Evolutionary conservation across 345 rosid genomes (phyloP).

Genomic region (Eucalyptus pauciflora): DNA sequence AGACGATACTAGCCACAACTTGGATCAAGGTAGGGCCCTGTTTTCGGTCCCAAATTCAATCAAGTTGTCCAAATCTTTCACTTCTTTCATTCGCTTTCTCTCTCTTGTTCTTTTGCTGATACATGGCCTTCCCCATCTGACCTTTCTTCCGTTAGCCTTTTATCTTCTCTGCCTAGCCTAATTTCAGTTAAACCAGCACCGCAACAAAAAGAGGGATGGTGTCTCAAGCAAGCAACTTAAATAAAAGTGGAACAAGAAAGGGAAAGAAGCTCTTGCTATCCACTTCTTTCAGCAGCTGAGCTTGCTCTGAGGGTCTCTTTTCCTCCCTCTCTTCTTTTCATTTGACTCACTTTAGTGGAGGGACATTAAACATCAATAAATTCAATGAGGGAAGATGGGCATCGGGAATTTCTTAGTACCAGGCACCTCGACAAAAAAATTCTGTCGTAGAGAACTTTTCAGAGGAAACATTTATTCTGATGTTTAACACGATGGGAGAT

Average conservation of each 20-base stretch:
- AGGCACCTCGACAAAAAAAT: not conserved
- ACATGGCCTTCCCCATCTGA: not conserved
- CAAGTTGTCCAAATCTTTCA: not conserved
- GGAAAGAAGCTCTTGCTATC: not conserved
- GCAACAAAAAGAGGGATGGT: not conserved
- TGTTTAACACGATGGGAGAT: not conserved
- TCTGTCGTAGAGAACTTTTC: not conserved
- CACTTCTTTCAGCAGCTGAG: not conserved
- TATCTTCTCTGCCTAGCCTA: not conserved
- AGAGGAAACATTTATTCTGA: not conserved
- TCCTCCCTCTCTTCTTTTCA: not conserved
- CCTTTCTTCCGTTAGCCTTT: not conserved
- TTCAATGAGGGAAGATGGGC: not conserved
- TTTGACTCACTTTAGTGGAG: not conserved
- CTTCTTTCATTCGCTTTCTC: not conserved
- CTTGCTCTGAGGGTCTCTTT: not conserved
- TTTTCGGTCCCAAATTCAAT: not conserved
- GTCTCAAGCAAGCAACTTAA: not conserved
- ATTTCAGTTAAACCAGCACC: not conserved
- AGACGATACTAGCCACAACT: not conserved
- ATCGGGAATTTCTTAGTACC: not conserved
- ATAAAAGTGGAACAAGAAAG: not conserved
- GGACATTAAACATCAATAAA: not conserved
- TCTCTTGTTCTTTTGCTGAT: not conserved
- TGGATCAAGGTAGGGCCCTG: not conserved